phyloP scores from a whole-genome alignment of 768 basidiomycete species.

The Leccinum disarticulatum region DNA sequence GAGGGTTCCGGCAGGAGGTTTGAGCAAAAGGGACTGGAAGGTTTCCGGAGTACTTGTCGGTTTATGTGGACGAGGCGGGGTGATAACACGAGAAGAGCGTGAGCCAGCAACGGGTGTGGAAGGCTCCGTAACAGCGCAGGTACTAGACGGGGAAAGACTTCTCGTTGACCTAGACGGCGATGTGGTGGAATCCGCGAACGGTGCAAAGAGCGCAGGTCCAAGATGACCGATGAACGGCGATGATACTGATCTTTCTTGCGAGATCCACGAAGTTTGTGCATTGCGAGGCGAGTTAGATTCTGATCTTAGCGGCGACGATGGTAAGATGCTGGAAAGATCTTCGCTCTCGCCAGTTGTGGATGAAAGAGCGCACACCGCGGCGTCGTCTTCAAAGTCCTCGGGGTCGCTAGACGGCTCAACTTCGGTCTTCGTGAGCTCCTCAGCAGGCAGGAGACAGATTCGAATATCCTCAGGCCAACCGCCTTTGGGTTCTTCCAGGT shows the following conservation, averaged over 20 bases:
- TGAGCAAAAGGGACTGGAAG: constrained; percentile 32
- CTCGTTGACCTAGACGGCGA: constrained; percentile 4
- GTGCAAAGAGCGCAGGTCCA: constrained; percentile 29
- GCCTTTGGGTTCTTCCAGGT: constrained; percentile 38
- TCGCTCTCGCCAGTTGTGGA: constrained; percentile 6
- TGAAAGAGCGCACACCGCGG: constrained; percentile 4
- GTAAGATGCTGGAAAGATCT: constrained; percentile 7
- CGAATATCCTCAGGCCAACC: constrained; percentile 57
- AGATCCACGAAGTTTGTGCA: background rate
- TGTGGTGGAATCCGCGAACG: background rate
- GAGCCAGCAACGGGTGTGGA: constrained; percentile 28
- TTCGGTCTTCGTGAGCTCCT: constrained; percentile 3
- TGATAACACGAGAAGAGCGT: constrained; percentile 24
- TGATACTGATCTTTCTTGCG: background rate
- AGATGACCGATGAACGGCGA: constrained; percentile 29
- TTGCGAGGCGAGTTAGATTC: constrained; percentile 6
- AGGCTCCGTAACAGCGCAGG: constrained; percentile 13
- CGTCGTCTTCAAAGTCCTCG: constrained; percentile 25
- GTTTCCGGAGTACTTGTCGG: constrained; percentile 30
- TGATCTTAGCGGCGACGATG: constrained; percentile 5
- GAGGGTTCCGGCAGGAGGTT: constrained; percentile 26
- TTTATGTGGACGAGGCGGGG: constrained; percentile 40
- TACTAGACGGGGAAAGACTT: constrained; percentile 8
- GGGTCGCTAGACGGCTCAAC: constrained; percentile 26
- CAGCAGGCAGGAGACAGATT: constrained; percentile 29